Base-by-base conservation (phyloP, 352 stramenopile genomes). In the Stephanocyclus meneghinianus region DNA sequence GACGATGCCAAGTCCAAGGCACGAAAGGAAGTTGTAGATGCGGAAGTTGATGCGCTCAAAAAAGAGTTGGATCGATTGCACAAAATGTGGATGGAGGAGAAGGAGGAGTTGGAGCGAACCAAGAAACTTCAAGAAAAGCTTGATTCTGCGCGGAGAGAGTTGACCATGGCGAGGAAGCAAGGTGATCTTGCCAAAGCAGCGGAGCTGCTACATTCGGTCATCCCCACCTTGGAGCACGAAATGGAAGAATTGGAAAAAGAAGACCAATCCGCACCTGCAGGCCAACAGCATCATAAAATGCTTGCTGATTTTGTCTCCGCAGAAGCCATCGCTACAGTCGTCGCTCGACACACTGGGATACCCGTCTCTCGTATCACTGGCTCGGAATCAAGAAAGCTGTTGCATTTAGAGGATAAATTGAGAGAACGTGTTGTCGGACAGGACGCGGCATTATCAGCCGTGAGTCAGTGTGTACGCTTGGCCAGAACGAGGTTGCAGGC, bases 131-230 rank as follows among this genome's bases (percentile, higher is more conserved):
- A 96, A 68, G 90, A 97, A 68, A 97, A 99, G 77, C 94, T 99
- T 44, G 90, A 89, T 57, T 81, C 92, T 42, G 76, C 98, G 16
- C 93, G 98, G 65, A 79, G 97, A 42, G 97, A 99, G 76, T 95
- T 98, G n/a, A 91, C 97, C 64, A 91, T 96, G 73, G 95, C 94
- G 1, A 94, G 99, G 81, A 92, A 96, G 30, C 94, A 95, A 74
- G 96, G 97, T 75, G 97, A 99, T 78, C 82, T 99, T 4, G 94
- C 96, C 60, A 95, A 91, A 16, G 97, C 97, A 37, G 96, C 96
- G 1, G 95, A 99, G 80, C 78, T 99, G 5, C 97, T 98, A 71
- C 99, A 99, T 81, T 95, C 95, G 29, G 95, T 93, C 2, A 95
- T 99, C 73, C 97, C 97, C 1, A 91, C 95, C 50, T 89, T 99